Base-by-base conservation (phyloP, 176 grass and related monocot species). In the Dendrocalamus sinicus region DNA sequence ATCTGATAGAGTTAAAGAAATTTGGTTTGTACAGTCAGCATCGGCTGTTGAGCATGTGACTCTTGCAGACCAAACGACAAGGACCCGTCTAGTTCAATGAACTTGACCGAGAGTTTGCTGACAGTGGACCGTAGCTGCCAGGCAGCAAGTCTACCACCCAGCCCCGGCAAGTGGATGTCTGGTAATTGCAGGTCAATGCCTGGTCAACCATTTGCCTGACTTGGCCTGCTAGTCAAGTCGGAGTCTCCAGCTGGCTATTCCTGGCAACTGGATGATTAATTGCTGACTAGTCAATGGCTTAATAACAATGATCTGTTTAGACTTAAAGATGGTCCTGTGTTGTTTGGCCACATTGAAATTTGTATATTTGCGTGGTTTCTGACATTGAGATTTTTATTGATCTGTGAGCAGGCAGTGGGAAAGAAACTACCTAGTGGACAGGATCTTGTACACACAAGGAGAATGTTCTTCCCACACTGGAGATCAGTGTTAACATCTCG, bases 401-500 rank as follows among this genome's bases (percentile, higher is more conserved):
- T 50, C 11, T 52, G 20, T 3, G 66, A 79, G 0, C 77, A 66
- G 77, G 44, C 4, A 2, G 44, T 22, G 58, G 9, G 24, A 48
- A 79, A 79, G n/a, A 46, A 79, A 26, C 24, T 10, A 65, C 9
- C 4, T 11, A 76, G 53, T 22, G 19, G 61, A 51, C 5, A 14
- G 26, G 65, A 22, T 0, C 61, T 51, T 6, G 3, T 6, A 47
- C 13, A 52, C 30, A 19, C 40, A 67, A 80, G 77, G 65, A 24
- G 48, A 32, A 63, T 22, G 61, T 80, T 80, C 45, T 67, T 80
- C 6, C 77, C 77, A 0, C 7, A 8, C 30, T 80, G 77, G 77
- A 67, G 77, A 52, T 48, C 77, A 20, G 61, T 51, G 1, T 22
- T 80, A n/a, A 80, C 1, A 22, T 10, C 61, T 48, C 9, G 61